Evolutionary conservation across 345 rosid species (phyloP).

Genomic region (Chamaenerion angustifolium): DNA sequence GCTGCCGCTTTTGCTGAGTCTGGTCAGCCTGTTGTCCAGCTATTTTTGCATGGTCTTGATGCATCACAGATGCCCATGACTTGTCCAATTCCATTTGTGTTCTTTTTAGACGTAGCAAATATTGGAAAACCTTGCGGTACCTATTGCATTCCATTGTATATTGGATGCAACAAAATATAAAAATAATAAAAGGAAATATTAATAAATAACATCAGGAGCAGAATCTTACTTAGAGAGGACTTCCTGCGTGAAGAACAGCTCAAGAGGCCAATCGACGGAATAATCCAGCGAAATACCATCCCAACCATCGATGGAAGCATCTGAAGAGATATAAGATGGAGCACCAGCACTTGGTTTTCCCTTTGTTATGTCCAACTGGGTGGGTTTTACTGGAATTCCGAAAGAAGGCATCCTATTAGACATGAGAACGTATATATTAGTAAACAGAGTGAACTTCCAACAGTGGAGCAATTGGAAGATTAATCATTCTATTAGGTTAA

Average conservation of each 20-base stretch:
- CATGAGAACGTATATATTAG: background rate
- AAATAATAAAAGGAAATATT: no score
- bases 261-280: slow-evolving; percentile 92
- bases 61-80: slow-evolving; percentile 98
- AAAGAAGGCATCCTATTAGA: slow-evolving; percentile 68
- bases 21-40: slow-evolving; percentile 49
- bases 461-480: background rate
- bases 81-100: slow-evolving; percentile 97
- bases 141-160: slow-evolving; percentile 23
- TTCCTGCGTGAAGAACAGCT: slow-evolving; percentile 85
- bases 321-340: slow-evolving; percentile 33
- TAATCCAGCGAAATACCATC: slow-evolving; percentile 87
- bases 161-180: no score
- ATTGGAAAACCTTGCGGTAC: slow-evolving; percentile 76
- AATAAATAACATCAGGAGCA: background rate
- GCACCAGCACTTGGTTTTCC: slow-evolving; percentile 31
- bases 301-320: slow-evolving; percentile 72
- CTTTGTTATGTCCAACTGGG: slow-evolving; percentile 46
- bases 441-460: background rate
- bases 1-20: slow-evolving; percentile 64
- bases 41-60: slow-evolving; percentile 80
- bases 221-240: slow-evolving; percentile 79
- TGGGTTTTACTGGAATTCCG: slow-evolving; percentile 62
- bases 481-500: no score
- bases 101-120: slow-evolving; percentile 75